phyloP scores from a whole-genome alignment of 2,329 filamentous ascomycete genomes.

The Erysiphe neolycopersici region DNA sequence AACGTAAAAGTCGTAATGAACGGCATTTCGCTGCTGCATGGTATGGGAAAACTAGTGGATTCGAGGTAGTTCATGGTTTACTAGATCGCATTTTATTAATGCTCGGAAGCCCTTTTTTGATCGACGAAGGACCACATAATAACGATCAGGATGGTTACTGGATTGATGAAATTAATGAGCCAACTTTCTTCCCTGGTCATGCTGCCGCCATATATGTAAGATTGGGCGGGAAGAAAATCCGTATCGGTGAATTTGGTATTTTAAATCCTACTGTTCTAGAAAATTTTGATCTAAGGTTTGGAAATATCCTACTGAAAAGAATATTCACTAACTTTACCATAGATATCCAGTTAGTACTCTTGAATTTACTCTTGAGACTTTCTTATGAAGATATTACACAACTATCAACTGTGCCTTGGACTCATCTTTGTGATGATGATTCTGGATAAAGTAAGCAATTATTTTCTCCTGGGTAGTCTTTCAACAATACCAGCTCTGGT shows the following conservation, averaged over 20 bases:
- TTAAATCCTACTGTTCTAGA: constrained; percentile 80
- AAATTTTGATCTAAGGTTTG: constrained; percentile 67
- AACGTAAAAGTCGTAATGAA: constrained; percentile 79
- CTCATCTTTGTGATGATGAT: too few species aligned
- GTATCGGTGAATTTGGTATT: constrained; percentile 80
- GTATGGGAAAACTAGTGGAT: constrained; percentile 83
- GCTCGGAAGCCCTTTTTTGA: constrained; percentile 62
- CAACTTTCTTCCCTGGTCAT: constrained; percentile 78
- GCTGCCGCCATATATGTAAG: constrained; percentile 63
- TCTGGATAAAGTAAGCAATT: too few species aligned
- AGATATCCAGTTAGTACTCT: constrained; percentile 80
- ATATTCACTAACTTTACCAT: constrained; percentile 5
- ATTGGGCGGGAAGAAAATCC: constrained; percentile 41
- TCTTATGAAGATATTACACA: constrained; percentile 30
- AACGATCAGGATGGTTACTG: constrained; percentile 53
- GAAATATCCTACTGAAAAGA: constrained; percentile 1
- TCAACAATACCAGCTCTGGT: not conserved
- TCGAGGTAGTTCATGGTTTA: constrained; percentile 85
- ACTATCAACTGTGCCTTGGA: too few species aligned
- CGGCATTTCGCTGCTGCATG: constrained; percentile 87
- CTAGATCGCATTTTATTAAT: constrained; percentile 80
- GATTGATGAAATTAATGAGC: constrained; percentile 77
- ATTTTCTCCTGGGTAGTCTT: too few species aligned
- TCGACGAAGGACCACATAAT: constrained; percentile 31
- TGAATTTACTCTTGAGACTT: constrained; percentile 83